Conservation (phyloP, 1,284 basidiomycete species). For the Exobasidium cylindrosporum region DNA sequence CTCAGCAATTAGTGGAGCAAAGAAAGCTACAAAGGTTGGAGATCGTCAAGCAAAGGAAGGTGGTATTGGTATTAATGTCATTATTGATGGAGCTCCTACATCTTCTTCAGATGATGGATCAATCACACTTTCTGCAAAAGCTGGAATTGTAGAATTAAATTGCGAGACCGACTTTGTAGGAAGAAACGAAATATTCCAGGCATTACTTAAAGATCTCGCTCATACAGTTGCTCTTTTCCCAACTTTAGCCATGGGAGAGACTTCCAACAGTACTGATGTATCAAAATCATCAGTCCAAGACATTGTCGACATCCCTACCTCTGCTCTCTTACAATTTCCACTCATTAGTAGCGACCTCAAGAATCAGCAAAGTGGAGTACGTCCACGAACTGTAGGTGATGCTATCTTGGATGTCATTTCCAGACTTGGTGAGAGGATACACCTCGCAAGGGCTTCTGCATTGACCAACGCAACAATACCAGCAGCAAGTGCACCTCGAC, state of each 20-base stretch:
- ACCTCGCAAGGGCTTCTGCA: slow-evolving; percentile 69
- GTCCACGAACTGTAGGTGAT: slow-evolving; percentile 64
- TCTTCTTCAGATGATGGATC: neutral
- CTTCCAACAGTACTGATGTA: neutral
- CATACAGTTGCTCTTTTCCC: slow-evolving; percentile 79
- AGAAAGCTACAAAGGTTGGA: slow-evolving; percentile 79
- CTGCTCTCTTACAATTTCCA: slow-evolving; percentile 52
- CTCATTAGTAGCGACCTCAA: slow-evolving; percentile 40
- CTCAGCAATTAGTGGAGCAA: slow-evolving; percentile 67
- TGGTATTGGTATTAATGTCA: slow-evolving; percentile 70
- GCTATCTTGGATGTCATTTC: slow-evolving; percentile 77
- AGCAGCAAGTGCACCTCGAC: slow-evolving; percentile 22
- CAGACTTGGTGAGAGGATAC: slow-evolving; percentile 85
- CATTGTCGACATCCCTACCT: slow-evolving; percentile 26
- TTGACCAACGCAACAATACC: slow-evolving; percentile 62
- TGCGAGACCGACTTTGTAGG: slow-evolving; percentile 98
- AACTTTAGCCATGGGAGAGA: slow-evolving; percentile 56
- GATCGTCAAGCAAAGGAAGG: slow-evolving; percentile 74
- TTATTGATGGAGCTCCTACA: slow-evolving; percentile 62
- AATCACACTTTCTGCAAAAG: slow-evolving; percentile 58
- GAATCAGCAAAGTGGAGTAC: slow-evolving; percentile 34
- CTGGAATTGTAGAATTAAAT: slow-evolving; percentile 84
- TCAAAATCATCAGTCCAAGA: neutral
- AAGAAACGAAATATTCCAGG: slow-evolving; percentile 76
- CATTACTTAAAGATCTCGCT: slow-evolving; percentile 75